Percentiles rank a stretch among this genome's conserved stretches.
phyloP scores from a whole-genome alignment of 2,329 filamentous ascomycete species.

The Periglandula ipomoeae region DNA sequence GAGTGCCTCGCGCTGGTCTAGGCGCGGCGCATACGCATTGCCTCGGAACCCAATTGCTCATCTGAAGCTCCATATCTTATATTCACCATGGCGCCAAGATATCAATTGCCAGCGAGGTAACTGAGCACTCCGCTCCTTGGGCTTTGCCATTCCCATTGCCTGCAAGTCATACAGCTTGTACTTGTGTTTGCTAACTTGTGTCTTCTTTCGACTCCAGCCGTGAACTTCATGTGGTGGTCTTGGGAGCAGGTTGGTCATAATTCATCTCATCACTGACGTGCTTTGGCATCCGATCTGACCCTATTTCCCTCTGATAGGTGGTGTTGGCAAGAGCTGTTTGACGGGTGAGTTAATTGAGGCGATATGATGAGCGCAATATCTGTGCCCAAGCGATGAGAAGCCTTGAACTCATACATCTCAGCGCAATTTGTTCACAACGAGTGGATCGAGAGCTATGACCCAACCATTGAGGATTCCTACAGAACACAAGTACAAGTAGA shows the following conservation, averaged over 20 bases:
- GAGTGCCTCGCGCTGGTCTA: not conserved
- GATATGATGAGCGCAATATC: too few species aligned
- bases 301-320: constrained; percentile 44
- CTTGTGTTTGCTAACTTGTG: not conserved
- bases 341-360: constrained; percentile 52
- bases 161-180: not conserved
- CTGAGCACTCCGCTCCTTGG: too few species aligned
- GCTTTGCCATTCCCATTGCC: not conserved
- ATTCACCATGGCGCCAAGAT: constrained; percentile 10
- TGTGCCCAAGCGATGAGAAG: not conserved
- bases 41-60: not conserved
- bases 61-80: not conserved
- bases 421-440: constrained; percentile 92
- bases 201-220: constrained; percentile 37
- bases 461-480: constrained; percentile 71
- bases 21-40: not conserved
- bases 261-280: not conserved
- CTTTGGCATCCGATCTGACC: constrained; percentile 20
- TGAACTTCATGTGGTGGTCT: constrained; percentile 75
- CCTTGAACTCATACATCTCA: constrained; percentile 23
- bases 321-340: constrained; percentile 86
- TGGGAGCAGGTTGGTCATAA: constrained; percentile 59
- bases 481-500: constrained; percentile 71
- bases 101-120: constrained; percentile 10
- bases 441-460: constrained; percentile 83